A percentile compares a stretch with the other conserved stretches of the same genome.
Conservation (phyloP, 2,329 filamentous ascomycete genomes). For the Thelonectria rubi region DNA sequence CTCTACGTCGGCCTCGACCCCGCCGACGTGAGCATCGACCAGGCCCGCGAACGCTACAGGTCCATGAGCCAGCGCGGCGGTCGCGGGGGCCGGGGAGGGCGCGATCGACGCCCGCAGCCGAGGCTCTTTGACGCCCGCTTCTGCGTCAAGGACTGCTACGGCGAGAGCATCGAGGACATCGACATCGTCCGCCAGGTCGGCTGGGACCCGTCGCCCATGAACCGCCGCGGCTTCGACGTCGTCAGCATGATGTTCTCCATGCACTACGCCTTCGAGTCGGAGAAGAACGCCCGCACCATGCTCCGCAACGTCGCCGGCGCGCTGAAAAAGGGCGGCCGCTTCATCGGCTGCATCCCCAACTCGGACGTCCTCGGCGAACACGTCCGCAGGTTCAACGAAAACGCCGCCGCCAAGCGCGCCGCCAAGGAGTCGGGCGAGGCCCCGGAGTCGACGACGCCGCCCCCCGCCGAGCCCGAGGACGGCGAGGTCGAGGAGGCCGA, state of each 20-base stretch:
- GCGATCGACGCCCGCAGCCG: conserved; percentile 58
- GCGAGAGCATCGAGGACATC: conserved; percentile 82
- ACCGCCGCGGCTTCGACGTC: conserved; percentile 88
- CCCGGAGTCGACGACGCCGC: conserved; percentile 37
- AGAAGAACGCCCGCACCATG: conserved; percentile 91
- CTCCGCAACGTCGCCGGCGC: conserved; percentile 89
- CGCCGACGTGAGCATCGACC: conserved; percentile 89
- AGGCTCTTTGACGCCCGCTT: conserved; percentile 87
- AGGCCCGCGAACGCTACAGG: conserved; percentile 85
- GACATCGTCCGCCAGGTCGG: conserved; percentile 86
- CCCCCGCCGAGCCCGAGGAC: conserved; percentile 48
- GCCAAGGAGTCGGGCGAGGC: conserved; percentile 33
- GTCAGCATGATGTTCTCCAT: conserved; percentile 99
- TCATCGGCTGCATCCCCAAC: conserved; percentile 96
- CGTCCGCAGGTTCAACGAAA: conserved; percentile 79
- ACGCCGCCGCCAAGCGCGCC: conserved; percentile 48
- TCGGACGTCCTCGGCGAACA: conserved; percentile 86
- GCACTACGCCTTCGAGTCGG: conserved; percentile 97
- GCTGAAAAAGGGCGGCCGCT: conserved; percentile 91
- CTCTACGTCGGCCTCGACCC: conserved; percentile 95
- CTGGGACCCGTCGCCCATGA: conserved; percentile 79
- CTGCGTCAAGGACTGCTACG: conserved; percentile 91
- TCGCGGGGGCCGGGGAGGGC: conserved; percentile 62
- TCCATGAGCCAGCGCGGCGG: conserved; percentile 72
- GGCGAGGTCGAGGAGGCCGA: conserved; percentile 69